Percentiles rank a stretch among this genome's conserved stretches.
These are phyloP conservation scores for Picea glauca DNA, from an alignment of 75 land plant species.

Conservation along the genomic window DNA sequence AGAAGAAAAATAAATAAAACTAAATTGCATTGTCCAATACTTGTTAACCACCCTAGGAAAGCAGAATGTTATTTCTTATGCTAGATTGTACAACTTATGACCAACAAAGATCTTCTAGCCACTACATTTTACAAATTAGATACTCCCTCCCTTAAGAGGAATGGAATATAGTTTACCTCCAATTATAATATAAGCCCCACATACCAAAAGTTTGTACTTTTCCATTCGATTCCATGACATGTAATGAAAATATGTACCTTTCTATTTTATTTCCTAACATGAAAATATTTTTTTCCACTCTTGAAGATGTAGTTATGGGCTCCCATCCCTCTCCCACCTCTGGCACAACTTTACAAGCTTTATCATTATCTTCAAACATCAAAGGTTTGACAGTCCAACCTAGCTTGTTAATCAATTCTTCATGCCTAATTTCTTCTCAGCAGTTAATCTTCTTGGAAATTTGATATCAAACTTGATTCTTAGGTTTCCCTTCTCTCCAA, in stretches of 20 bases:
- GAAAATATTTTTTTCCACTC: background rate
- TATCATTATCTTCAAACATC: background rate
- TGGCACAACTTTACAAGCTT: background rate
- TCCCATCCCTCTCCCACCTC: background rate
- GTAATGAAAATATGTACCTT: no score
- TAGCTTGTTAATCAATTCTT: constrained; percentile 30
- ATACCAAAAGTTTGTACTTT: background rate
- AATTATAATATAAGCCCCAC: background rate
- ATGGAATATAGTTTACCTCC: background rate
- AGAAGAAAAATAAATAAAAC: no score
- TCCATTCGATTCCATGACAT: background rate
- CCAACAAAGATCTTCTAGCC: background rate
- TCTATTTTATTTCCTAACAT: no score
- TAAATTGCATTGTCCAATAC: no score
- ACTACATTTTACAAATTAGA: background rate
- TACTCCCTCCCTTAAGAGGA: background rate
- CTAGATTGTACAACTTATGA: no score
- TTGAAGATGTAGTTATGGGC: background rate
- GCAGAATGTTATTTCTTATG: no score
- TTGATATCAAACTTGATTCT: constrained; percentile 67
- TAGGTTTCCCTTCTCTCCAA: constrained; percentile 52
- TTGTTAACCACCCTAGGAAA: no score
- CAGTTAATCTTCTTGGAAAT: constrained; percentile 53
- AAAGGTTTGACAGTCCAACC: background rate
- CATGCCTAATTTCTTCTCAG: constrained; percentile 61